Percentiles rank a stretch among this genome's conserved stretches.
These are phyloP conservation scores for Tuber calosporum DNA, from an alignment of 495 filamentous ascomycete genomes.

Conservation along the genomic window DNA sequence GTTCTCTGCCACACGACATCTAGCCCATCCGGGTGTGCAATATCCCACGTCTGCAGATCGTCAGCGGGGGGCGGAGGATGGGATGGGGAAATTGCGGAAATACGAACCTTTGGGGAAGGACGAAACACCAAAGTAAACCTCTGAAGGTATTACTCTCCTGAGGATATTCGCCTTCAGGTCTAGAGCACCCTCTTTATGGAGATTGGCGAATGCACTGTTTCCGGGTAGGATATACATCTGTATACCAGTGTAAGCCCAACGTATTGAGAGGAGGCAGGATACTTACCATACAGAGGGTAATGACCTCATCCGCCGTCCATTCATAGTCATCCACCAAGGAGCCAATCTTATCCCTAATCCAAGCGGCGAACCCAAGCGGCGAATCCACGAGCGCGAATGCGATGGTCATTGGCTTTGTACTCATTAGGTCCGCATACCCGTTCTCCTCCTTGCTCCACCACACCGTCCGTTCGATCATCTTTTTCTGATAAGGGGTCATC, in stretches of 20 bases:
- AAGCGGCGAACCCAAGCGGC: constrained; percentile 56
- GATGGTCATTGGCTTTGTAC: constrained; percentile 59
- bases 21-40: constrained; percentile 50
- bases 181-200: constrained; percentile 51
- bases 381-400: constrained; percentile 53
- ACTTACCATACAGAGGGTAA: constrained; percentile 61
- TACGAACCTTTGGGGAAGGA: constrained; percentile 44
- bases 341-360: constrained; percentile 65
- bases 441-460: constrained; percentile 23
- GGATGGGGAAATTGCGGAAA: background rate
- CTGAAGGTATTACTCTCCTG: constrained; percentile 23
- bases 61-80: background rate
- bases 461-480: constrained; percentile 9
- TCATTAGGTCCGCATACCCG: constrained; percentile 26
- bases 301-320: constrained; percentile 61
- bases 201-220: constrained; percentile 52
- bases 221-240: constrained; percentile 41
- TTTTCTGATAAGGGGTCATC: constrained; percentile 42
- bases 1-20: constrained; percentile 46
- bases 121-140: constrained; percentile 52
- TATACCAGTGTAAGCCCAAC: background rate
- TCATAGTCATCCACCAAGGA: constrained; percentile 60
- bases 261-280: constrained; percentile 49
- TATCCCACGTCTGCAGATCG: constrained; percentile 46
- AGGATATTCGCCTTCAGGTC: constrained; percentile 22